These are phyloP conservation scores for Chytriomyces sp. DNA, from an alignment of 192 early-diverging fungal species.

Conservation along the genomic window DNA sequence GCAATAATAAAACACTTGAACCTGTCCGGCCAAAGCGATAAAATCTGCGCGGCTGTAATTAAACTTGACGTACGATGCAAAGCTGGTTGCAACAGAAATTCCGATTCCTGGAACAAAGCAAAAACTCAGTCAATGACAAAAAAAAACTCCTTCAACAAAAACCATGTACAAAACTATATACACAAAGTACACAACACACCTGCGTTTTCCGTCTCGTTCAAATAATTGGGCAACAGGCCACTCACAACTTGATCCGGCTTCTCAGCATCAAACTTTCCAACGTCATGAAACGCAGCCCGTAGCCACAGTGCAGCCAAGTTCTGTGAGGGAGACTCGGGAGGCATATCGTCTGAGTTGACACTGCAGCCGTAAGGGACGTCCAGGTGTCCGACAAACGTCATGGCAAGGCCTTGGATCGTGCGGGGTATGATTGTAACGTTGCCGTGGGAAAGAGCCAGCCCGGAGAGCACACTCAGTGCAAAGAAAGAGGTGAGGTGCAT, in stretches of 20 bases:
- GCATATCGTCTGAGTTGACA: background rate
- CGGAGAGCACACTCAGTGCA: background rate
- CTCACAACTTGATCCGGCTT: background rate
- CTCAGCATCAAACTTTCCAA: conserved; percentile 32
- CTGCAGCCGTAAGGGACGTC: background rate
- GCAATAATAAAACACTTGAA: background rate
- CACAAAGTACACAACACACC: background rate
- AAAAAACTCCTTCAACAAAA: too few relatives aligned
- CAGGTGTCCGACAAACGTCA: background rate
- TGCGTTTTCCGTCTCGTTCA: conserved; percentile 29
- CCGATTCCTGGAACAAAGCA: background rate
- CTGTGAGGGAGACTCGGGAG: background rate
- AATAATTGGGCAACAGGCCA: conserved; percentile 7
- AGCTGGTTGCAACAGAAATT: conserved; percentile 4
- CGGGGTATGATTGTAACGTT: background rate
- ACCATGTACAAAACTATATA: too few relatives aligned
- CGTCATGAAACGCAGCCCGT: conserved; percentile 43
- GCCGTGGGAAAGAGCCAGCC: background rate
- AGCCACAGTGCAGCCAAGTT: conserved; percentile 47
- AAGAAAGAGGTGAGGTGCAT: background rate
- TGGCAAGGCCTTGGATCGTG: background rate
- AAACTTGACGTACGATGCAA: background rate
- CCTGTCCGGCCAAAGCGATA: conserved; percentile 38
- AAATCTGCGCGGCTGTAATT: conserved; percentile 31
- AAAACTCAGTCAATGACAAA: too few relatives aligned